Conservation (phyloP, 1,139 yeast genomes). For the Candida sanyaensis region DNA sequence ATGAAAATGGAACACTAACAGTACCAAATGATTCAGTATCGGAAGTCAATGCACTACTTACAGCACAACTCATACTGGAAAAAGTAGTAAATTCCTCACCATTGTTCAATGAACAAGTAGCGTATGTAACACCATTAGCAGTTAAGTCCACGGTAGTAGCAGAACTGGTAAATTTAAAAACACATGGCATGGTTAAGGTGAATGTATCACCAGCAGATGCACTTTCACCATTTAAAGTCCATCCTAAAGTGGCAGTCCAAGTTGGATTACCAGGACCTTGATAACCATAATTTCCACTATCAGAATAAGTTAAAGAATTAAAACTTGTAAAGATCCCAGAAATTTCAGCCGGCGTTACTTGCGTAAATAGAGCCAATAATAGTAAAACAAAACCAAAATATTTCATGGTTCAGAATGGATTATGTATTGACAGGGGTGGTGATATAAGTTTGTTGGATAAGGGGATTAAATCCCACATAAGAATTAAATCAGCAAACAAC, state of each 20-base stretch:
- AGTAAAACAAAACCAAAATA: not conserved
- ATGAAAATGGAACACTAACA: constrained; percentile 23
- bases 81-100: constrained; percentile 24
- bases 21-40: constrained; percentile 18
- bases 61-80: constrained; percentile 28
- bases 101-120: constrained; percentile 24
- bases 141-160: constrained; percentile 13
- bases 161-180: constrained; percentile 25
- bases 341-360: no score
- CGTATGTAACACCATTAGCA: constrained; percentile 27
- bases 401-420: not conserved
- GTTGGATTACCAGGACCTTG: constrained; percentile 19
- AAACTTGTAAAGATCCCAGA: constrained; percentile 6
- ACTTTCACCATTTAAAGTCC: constrained; percentile 22
- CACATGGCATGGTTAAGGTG: constrained; percentile 26
- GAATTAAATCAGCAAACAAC: no score
- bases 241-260: constrained; percentile 25
- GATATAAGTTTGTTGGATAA: no score
- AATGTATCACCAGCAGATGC: constrained; percentile 28
- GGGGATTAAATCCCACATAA: no score
- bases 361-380: not conserved
- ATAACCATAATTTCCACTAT: constrained; percentile 5
- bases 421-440: no score
- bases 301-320: constrained; percentile 3
- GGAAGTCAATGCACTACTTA: constrained; percentile 10